Evolutionary conservation across 1,284 basidiomycete species (phyloP).

Genomic region (Ustilago trichophora): DNA sequence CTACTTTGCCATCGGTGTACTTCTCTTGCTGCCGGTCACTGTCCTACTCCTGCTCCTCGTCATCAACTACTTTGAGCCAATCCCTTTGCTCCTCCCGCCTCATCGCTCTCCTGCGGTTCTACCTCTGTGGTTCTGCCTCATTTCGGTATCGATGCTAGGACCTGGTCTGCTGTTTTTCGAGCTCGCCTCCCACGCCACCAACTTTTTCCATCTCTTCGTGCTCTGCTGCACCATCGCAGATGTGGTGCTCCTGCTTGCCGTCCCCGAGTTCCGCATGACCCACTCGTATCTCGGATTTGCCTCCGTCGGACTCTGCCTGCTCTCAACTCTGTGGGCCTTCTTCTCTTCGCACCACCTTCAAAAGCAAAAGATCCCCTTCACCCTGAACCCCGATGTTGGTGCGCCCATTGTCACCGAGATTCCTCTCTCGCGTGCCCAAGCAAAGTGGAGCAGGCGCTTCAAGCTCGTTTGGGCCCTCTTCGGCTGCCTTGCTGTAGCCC

Average conservation of each 20-base stretch:
- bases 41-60: slow-evolving; percentile 36
- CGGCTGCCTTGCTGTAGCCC: slow-evolving; percentile 27
- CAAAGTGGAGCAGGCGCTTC: slow-evolving; percentile 38
- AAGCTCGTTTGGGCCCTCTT: slow-evolving; percentile 43
- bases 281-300: slow-evolving; percentile 43
- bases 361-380: slow-evolving; percentile 30
- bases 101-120: slow-evolving; percentile 41
- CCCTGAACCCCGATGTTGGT: slow-evolving; percentile 33
- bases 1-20: slow-evolving; percentile 34
- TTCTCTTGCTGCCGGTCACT: slow-evolving; percentile 38
- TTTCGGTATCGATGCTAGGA: slow-evolving; percentile 40
- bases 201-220: slow-evolving; percentile 41
- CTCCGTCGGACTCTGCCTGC: slow-evolving; percentile 25
- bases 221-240: slow-evolving; percentile 28
- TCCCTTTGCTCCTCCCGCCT: slow-evolving; percentile 43
- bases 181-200: slow-evolving; percentile 45
- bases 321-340: slow-evolving; percentile 43
- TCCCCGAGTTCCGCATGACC: slow-evolving; percentile 34
- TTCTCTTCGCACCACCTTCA: slow-evolving; percentile 30
- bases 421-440: slow-evolving; percentile 35
- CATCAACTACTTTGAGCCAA: slow-evolving; percentile 46
- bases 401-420: slow-evolving; percentile 42
- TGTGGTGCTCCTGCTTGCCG: slow-evolving; percentile 30
- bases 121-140: slow-evolving; percentile 49
- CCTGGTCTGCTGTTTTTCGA: slow-evolving; percentile 53